phyloP scores from a whole-genome alignment of 2,329 filamentous ascomycete species.

The Sporothrix inflata region DNA sequence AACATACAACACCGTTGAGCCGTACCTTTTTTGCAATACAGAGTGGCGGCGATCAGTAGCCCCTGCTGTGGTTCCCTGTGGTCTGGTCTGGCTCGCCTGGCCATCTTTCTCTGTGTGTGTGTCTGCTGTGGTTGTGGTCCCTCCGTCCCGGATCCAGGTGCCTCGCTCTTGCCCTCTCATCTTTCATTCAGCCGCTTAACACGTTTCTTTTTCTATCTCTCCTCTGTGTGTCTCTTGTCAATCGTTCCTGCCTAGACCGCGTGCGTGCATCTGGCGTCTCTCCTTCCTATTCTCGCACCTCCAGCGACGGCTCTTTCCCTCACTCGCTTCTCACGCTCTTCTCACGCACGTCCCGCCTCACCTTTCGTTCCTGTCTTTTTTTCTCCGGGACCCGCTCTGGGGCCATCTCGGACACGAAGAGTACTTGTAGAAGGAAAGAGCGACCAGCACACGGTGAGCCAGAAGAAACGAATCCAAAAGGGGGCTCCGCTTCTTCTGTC shows the following conservation, averaged over 20 bases:
- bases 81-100: background rate
- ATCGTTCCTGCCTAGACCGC: background rate
- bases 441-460: background rate
- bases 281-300: background rate
- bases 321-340: background rate
- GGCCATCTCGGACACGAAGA: background rate
- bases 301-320: background rate
- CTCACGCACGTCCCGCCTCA: background rate
- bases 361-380: conserved; percentile 1
- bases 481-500: background rate
- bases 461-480: background rate
- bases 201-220: conserved; percentile 10
- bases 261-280: background rate
- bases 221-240: background rate
- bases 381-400: background rate
- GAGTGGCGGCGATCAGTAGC: background rate
- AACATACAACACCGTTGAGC: conserved; percentile 14
- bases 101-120: background rate
- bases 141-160: conserved; percentile 2
- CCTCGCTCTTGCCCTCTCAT: background rate
- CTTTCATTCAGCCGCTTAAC: conserved; percentile 23
- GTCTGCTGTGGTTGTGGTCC: background rate
- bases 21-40: conserved; percentile 3
- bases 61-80: background rate
- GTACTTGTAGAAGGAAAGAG: conserved; percentile 4